phyloP scores from a whole-genome alignment of 371 early-diverging fungal genomes.

The Mortierella sp. region DNA sequence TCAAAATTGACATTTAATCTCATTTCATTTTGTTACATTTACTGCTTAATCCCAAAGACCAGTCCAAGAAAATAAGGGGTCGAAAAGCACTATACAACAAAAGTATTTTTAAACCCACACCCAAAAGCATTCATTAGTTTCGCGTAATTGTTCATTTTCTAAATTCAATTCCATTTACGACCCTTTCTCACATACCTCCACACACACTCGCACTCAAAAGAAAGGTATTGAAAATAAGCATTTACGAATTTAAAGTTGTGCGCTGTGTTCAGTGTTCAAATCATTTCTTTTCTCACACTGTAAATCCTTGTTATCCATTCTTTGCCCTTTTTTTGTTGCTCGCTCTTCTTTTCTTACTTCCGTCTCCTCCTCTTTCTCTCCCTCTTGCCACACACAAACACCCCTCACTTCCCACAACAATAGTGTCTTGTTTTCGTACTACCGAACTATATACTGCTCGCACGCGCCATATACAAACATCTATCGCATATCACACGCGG shows the following conservation, averaged over 20 bases:
- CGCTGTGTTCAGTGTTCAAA: too few relatives aligned
- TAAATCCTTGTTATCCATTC: background rate
- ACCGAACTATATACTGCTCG: background rate
- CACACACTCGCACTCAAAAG: too few relatives aligned
- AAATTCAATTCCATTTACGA: too few relatives aligned
- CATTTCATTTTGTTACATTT: background rate
- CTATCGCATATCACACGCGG: background rate
- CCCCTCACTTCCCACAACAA: background rate
- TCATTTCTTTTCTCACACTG: background rate
- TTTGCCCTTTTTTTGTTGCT: background rate
- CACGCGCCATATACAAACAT: background rate
- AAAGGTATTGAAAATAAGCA: too few relatives aligned
- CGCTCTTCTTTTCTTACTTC: background rate
- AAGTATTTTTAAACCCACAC: too few relatives aligned
- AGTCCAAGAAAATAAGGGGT: background rate
- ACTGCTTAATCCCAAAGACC: background rate
- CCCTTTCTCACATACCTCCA: too few relatives aligned
- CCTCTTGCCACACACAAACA: background rate
- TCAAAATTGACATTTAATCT: background rate
- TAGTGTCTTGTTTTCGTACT: background rate
- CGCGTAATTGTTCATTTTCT: too few relatives aligned
- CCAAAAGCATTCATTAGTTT: too few relatives aligned
- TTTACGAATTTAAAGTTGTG: too few relatives aligned
- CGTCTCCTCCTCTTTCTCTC: background rate
- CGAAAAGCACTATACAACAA: background rate